Conservation (phyloP, 495 filamentous ascomycete species). For the Aspergillus diversus region DNA sequence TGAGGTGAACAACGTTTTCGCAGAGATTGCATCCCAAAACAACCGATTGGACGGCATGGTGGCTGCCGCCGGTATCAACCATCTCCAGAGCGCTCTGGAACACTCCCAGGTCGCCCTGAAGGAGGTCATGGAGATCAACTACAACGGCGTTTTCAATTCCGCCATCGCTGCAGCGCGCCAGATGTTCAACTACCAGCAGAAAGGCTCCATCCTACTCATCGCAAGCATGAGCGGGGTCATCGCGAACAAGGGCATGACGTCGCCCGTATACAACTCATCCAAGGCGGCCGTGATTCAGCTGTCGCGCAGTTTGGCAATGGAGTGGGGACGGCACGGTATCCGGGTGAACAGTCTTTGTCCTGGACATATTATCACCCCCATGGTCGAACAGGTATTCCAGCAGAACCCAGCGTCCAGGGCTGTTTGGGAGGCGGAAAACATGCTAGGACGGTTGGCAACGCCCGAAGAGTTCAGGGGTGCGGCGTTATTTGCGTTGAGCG, state of each 20-base stretch:
- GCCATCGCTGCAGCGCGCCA: constrained; percentile 76
- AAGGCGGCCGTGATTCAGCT: constrained; percentile 74
- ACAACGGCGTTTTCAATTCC: constrained; percentile 76
- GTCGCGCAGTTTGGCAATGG: constrained; percentile 67
- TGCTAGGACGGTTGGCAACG: constrained; percentile 64
- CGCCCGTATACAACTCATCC: constrained; percentile 69
- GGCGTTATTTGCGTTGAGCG: constrained; percentile 62
- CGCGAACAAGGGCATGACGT: constrained; percentile 73
- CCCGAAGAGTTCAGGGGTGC: constrained; percentile 70
- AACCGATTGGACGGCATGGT: constrained; percentile 73
- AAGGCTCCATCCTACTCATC: constrained; percentile 73
- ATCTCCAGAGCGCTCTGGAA: constrained; percentile 70
- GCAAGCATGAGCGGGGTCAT: constrained; percentile 81
- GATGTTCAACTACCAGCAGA: constrained; percentile 65
- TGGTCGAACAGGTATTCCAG: constrained; percentile 69
- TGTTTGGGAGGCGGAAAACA: constrained; percentile 70
- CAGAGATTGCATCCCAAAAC: constrained; percentile 55
- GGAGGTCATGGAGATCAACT: constrained; percentile 73
- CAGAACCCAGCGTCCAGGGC: constrained; percentile 60
- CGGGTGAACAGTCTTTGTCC: constrained; percentile 70
- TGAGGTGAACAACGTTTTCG: constrained; percentile 57
- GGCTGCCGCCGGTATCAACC: constrained; percentile 80
- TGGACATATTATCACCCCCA: constrained; percentile 73
- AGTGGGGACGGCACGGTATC: constrained; percentile 70
- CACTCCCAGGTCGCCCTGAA: constrained; percentile 67